Base-by-base conservation (phyloP, 2,329 filamentous ascomycete genomes). In the Chaetomium sp. region DNA sequence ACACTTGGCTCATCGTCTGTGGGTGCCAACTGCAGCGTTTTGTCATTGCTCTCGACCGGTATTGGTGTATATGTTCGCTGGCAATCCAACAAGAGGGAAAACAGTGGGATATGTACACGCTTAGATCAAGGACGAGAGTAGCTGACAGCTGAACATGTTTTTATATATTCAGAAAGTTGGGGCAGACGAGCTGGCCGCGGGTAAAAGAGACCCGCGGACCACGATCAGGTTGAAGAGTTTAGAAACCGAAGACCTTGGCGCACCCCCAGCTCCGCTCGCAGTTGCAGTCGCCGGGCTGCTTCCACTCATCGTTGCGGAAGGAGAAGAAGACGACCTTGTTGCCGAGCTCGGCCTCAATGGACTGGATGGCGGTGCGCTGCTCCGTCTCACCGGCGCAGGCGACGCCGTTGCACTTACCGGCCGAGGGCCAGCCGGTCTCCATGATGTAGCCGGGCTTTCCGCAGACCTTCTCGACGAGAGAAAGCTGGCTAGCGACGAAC, bases 371-470 rank as follows among this genome's bases (percentile, higher is more conserved):
- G 51, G 74, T 77, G 58, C 79, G 79, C 85, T 98, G 94, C 80
- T 94, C 81, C 1, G 74, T 50, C 5, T 71, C 57, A 71, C 90
- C 87, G 63, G 93, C 87, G 72, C 91, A 81, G 65, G 93, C 93
- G 23, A 75, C 75, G 66, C 91, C 92, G 79, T 95, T 94, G 80
- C 85, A 78, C 33, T 77, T 72, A 75, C 93, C 93, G 8, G 75
- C 70, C 61, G 81, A 87, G 69, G 94, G 94, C 93, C 93, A 98
- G 73, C 94, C 94, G 64, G 90, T 91, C 87, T 98, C 94, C 71
- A 96, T 83, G 80, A 94, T 92, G 82, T 92, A 87, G 70, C 88
- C 89, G 45, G 85, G 80, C 82, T 90, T 90, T 75, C 84, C 76
- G 86, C 94, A 98, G 72, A 92, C 71, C 54, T 77, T 76, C 75